phyloP scores from a whole-genome alignment of 2,329 filamentous ascomycete species.

The Diaporthe batatas region DNA sequence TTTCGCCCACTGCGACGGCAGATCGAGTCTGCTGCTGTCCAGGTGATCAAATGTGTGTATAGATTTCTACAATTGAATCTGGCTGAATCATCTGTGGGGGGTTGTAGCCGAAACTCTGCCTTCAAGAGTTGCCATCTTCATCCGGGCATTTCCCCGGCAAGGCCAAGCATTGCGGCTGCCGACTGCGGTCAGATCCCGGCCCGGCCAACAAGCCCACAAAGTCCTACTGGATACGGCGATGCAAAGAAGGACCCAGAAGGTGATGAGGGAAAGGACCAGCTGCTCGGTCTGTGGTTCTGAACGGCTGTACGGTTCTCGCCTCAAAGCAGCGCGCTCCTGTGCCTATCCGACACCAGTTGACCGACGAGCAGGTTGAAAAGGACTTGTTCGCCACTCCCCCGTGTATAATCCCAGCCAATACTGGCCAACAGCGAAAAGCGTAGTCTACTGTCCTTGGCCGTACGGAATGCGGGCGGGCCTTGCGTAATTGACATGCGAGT shows the following conservation, averaged over 20 bases:
- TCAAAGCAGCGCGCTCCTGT: not conserved
- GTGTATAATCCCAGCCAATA: accelerated
- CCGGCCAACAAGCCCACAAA: not conserved
- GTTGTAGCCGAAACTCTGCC: no score
- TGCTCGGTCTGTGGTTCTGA: not conserved
- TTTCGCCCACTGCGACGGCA: not conserved
- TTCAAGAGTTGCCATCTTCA: not conserved
- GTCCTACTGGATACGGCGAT: no score
- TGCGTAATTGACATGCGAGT: not conserved
- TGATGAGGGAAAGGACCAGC: no score
- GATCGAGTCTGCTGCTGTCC: not conserved
- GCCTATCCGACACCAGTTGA: not conserved
- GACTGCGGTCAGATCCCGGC: not conserved
- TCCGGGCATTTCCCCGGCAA: not conserved
- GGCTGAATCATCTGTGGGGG: no score
- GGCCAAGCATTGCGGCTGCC: not conserved
- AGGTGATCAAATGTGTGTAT: not conserved
- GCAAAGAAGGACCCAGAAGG: not conserved
- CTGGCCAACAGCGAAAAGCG: no score
- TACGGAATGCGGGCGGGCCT: not conserved
- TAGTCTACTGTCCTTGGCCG: no score
- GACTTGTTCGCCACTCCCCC: not conserved
- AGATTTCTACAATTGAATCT: not conserved
- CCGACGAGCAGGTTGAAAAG: not conserved
- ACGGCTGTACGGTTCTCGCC: not conserved